Base-by-base conservation (phyloP, 139 green algal genomes). In the Pleodorina starrii region DNA sequence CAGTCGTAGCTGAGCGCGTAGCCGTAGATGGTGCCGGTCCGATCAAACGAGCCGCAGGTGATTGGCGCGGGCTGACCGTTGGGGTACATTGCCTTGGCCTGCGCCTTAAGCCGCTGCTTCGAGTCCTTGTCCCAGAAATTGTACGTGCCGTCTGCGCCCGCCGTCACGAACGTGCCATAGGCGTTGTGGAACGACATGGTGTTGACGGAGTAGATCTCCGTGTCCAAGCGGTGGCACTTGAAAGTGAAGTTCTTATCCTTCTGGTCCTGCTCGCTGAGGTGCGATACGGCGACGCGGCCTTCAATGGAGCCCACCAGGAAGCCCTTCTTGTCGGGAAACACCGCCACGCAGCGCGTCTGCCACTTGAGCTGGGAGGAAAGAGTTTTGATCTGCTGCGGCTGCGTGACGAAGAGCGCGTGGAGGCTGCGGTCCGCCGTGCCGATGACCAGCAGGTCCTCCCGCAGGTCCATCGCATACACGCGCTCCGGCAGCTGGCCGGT, bases 91-190 rank as follows among this genome's bases (percentile, higher is more conserved):
- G 63, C 57, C 57, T 84, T 88, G 54, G 80, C 74, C 68, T 88
- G 63, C 68, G 96, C 97, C 89, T 99, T 99, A 54, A 99, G 93
- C 38, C 98, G 93, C 93, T 99, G 98, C 94, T 99, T 99, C 86
- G 42, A 93, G 91, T 99, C 98, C 92, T 99, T 99, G 94, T 99
- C 98, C 98, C 98, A 99, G 83, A 99, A 99, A 94, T 99, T 99
- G 93, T 97, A 99, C 7, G 95, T 94, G 50, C 98, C 98, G 77
- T 99, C 97, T 4, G 94, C 95, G 40, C 97, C 97, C 0, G 97
- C 92, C 6, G 97, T 99, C 0, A 96, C 95, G 93, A 99, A 99
- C 0, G 97, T 99, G 71, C 96, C 95, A 89, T 95, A 95, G 23
- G 19, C 35, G 1, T 97, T 97, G 92, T 99, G 97, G 87, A 99